Base-by-base conservation (phyloP, 2,329 filamentous ascomycete genomes). In the Colletotrichum karsti region DNA sequence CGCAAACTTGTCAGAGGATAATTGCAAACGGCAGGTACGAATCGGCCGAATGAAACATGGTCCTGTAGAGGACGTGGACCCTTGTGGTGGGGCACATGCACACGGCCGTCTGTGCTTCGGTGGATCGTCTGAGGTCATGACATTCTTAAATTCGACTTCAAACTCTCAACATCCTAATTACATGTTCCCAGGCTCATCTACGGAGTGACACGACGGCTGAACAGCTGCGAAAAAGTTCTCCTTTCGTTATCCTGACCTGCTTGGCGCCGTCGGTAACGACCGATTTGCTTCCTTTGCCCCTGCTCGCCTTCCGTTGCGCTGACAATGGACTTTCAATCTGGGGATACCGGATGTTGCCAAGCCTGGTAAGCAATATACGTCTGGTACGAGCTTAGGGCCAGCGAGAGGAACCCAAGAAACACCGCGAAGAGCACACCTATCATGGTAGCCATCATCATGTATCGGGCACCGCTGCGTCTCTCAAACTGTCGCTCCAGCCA, bases 391-490 rank as follows among this genome's bases (percentile, higher is more conserved):
- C 70, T 69, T 10, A 73, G 63, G 7, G 26, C 58, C 6, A 74
- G 56, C 4, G 54, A 54, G 22, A 71, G 18, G 3, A 70, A 20
- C 3, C 72, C 72, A 2, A 73, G 64, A 1, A 73, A 3, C 3
- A 73, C 55, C 0, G 72, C 73, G 37, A 74, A 62, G 3, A 71
- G 22, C 2, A 74, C 63, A 3, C 72, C 72, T 3, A 70, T 56
- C 44, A 74, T 44, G 10, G 72, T 74, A 15, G 71, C 73, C 72
- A 74, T 71, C 73, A 74, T 73, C 30, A 71, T 58, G 51, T 73
- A 68, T 10, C 72, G 69, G 7, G 71, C 69, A 22, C 72, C 68
- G 55, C 71, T 74, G 30, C 67, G 69, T 13, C 73, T 55, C 55
- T 74, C 63, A 2, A 73, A 28, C 55, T 57, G 63, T 22, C 55